Base-by-base conservation (phyloP, 371 early-diverging fungal genomes). In the Fennellomyces sp. region DNA sequence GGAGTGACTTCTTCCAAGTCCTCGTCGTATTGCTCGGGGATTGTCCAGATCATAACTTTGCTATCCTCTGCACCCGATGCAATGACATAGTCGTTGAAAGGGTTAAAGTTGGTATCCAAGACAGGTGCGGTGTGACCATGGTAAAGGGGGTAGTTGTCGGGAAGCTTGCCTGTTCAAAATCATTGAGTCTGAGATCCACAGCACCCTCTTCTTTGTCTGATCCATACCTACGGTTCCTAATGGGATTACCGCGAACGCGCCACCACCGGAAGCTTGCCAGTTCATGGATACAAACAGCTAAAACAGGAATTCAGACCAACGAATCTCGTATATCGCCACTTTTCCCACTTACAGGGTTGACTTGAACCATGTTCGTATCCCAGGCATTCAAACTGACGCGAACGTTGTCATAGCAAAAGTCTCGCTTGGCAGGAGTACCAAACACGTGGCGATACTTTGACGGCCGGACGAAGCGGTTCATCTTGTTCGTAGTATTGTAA, bases 181-280 rank as follows among this genome's bases (percentile, higher is more conserved):
- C 13, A 51, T 17, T 13, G 15, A 25, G 42, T 8, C 6, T 17
- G 42, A 56, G 5, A 23, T 30, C 25, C 38, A 13, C 33, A n/a
- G 27, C 27, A 36, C 31, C 13, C 26, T 26, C 52, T 60, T 5
- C 8, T 19, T 21, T 3, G 8, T 30, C 47, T 52, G 33, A 19
- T 48, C 35, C 35, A 31, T 80, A 85, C 98, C 98, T 15, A 85
- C 82, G 69, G 83, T 78, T 35, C 80, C 73, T 47, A 89, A 87
- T 10, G 97, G 94, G 52, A 97, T 84, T 12, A 98, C 96, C 60
- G 94, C 92, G 81, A 98, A 98, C 1, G 97, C 93, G 54, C 99
- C 99, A 70, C 99, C 99, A 61, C 99, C 99, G 39, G 91, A 89
- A 26, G 96, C 88, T 68, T 96, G 93, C 90, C 97, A 91, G 88